Conservation (phyloP, 768 basidiomycete genomes). For the Tylopilus subfusipes region DNA sequence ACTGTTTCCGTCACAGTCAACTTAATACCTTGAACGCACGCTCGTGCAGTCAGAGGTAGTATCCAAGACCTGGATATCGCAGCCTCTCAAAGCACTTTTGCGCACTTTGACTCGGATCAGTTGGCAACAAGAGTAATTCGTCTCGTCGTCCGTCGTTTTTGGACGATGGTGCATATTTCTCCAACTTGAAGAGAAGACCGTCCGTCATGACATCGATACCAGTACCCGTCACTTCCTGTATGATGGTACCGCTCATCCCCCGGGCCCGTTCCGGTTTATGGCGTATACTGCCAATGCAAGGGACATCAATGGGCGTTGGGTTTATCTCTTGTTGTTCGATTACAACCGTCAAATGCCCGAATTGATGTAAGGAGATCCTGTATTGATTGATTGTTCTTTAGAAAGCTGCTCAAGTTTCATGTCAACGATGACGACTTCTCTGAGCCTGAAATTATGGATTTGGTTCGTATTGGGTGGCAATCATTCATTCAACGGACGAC, state of each 20-base stretch:
- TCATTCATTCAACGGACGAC: too few species aligned
- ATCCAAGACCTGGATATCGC: not conserved
- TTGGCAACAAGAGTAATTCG: not conserved
- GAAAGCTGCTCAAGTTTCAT: not conserved
- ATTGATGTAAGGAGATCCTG: too few species aligned
- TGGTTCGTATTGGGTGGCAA: not conserved
- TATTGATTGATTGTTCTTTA: not conserved
- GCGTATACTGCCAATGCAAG: too few species aligned
- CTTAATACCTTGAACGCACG: not conserved
- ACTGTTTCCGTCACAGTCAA: not conserved
- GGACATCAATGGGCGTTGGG: too few species aligned
- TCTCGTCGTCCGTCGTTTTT: not conserved
- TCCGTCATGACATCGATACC: not conserved
- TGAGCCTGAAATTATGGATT: not conserved
- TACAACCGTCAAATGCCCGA: too few species aligned
- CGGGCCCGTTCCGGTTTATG: not conserved
- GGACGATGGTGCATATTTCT: not conserved
- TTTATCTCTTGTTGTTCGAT: not conserved
- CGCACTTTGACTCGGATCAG: not conserved
- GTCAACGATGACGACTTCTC: not conserved
- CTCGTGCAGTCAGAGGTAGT: not conserved
- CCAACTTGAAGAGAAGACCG: not conserved
- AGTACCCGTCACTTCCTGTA: not conserved
- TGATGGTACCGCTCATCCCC: not conserved
- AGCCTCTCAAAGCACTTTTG: not conserved